Evolutionary conservation across 2,329 filamentous ascomycete genomes (phyloP).

Genomic region (Trichoderma simmonsii): DNA sequence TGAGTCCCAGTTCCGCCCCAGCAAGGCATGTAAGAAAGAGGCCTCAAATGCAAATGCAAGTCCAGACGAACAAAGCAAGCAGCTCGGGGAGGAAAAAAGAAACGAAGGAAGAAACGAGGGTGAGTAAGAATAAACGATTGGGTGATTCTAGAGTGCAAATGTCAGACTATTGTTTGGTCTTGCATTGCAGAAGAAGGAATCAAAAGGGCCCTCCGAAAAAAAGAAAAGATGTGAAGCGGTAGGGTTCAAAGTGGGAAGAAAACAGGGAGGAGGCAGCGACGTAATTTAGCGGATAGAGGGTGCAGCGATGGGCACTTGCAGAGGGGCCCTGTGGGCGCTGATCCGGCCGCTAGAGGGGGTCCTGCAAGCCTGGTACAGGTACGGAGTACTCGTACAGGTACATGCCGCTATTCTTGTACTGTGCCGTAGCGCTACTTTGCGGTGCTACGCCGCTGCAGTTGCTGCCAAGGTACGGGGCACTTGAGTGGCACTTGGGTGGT

Average conservation of each 20-base stretch:
- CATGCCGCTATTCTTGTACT: background rate
- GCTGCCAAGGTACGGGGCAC: background rate
- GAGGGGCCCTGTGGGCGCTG: slow-evolving; percentile 13
- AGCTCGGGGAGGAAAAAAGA: background rate
- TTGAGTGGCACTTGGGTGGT: background rate
- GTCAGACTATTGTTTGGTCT: background rate
- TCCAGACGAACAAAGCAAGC: background rate
- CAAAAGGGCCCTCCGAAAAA: background rate
- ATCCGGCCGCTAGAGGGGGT: slow-evolving; percentile 9
- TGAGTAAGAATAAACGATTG: background rate
- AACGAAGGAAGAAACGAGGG: background rate
- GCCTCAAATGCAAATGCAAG: background rate
- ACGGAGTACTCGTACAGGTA: background rate
- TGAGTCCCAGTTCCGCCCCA: slow-evolving; percentile 12
- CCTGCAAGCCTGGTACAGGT: background rate
- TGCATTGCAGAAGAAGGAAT: slow-evolving; percentile 1
- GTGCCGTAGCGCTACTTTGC: background rate
- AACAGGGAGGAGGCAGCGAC: slow-evolving; percentile 7
- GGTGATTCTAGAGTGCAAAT: background rate
- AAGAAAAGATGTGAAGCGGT: background rate
- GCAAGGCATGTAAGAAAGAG: slow-evolving; percentile 9
- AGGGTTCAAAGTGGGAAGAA: background rate
- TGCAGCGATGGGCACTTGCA: slow-evolving; percentile 9
- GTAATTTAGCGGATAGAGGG: slow-evolving; percentile 16
- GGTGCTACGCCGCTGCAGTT: background rate